Base-by-base conservation (phyloP, 176 grass and related monocot genomes). In the Aegilops sharonensis region DNA sequence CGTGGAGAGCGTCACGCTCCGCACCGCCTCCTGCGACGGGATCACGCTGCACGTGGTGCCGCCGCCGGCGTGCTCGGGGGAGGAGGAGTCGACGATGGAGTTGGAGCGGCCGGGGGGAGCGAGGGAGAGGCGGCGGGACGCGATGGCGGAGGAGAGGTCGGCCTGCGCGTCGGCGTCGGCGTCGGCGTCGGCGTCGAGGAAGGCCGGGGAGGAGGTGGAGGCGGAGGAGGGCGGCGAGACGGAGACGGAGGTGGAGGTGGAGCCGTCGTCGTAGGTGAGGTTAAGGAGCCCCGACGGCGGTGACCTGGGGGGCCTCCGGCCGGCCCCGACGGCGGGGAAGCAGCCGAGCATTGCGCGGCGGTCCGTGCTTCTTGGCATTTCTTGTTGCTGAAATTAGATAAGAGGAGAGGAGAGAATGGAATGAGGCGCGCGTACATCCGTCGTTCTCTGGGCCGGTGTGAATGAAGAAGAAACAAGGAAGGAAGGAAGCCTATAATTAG, bases 11-110 rank as follows among this genome's bases (percentile, higher is more conserved):
- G 79, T 83, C 3, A 94, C 90, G 31, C 78, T 81, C 42, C 31
- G 87, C 83, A 54, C 83, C 37, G 56, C 77, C 5, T 48, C 75
- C 50, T 43, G 40, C 40, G 40, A 43, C 40, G 11, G 45, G 45
- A 9, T 10, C 39, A 10, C 9, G 39, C 39, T 42, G 39, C 43
- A 12, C 43, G 45, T 48, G 30, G 45, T 48, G 43, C 43, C 43
- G 43, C 11, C 43, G 12, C 48, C 57, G 9, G 68, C 1, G 20
- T 81, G 80, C 45, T 84, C 60, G 60, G 30, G 1, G 30, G 30
- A 31, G 30, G 30, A 31, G 30, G 91, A 95, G 42, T 95, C 95
- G 64, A 91, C 81, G 80, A 95, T 98, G n/a, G 95, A 95, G 75
- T 95, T 98, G 36, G 95, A 95, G 24, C 24, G 77, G 3, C 93